These are phyloP conservation scores for Aureobasidium sp. DNA, from an alignment of 2,329 filamentous ascomycete species.

Conservation along the genomic window DNA sequence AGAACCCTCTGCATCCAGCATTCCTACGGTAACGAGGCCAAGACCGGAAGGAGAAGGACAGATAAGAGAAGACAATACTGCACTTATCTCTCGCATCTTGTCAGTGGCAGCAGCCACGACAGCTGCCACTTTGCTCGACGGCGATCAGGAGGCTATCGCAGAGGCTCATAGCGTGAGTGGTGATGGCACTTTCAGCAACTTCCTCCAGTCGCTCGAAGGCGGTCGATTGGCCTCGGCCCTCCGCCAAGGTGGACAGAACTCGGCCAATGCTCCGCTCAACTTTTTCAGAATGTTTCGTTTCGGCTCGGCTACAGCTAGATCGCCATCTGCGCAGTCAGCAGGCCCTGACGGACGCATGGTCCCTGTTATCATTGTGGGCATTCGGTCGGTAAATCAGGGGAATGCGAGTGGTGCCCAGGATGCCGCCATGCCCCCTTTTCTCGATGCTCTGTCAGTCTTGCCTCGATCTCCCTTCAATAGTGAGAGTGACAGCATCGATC, in stretches of 20 bases:
- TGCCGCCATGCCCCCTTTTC: slow-evolving; percentile 40
- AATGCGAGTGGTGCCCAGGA: slow-evolving; percentile 36
- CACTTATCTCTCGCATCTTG: slow-evolving; percentile 54
- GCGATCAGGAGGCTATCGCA: slow-evolving; percentile 48
- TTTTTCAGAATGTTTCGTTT: slow-evolving; percentile 65
- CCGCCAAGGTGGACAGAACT: slow-evolving; percentile 38
- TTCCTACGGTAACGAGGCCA: neutral
- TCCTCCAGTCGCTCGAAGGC: slow-evolving; percentile 56
- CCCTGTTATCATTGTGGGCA: slow-evolving; percentile 63
- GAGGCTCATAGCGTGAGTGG: slow-evolving; percentile 48
- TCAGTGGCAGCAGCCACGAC: slow-evolving; percentile 59
- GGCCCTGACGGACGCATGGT: slow-evolving; percentile 51
- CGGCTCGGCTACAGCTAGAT: slow-evolving; percentile 42
- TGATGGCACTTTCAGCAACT: slow-evolving; percentile 55
- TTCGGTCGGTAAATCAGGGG: slow-evolving; percentile 54
- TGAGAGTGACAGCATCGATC: slow-evolving; percentile 38
- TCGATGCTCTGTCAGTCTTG: slow-evolving; percentile 45
- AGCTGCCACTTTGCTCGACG: slow-evolving; percentile 58
- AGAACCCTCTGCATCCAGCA: neutral
- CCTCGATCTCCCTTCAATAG: slow-evolving; percentile 37
- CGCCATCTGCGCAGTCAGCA: slow-evolving; percentile 11
- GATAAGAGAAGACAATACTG: slow-evolving; percentile 55
- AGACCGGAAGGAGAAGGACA: slow-evolving; percentile 40
- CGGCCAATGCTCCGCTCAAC: slow-evolving; percentile 48
- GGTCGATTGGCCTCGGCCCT: slow-evolving; percentile 52